Percentiles rank a stretch among this genome's conserved stretches.
Evolutionary conservation across 345 rosid species (phyloP).

Genomic region (Xanthoceras sorbifolium): DNA sequence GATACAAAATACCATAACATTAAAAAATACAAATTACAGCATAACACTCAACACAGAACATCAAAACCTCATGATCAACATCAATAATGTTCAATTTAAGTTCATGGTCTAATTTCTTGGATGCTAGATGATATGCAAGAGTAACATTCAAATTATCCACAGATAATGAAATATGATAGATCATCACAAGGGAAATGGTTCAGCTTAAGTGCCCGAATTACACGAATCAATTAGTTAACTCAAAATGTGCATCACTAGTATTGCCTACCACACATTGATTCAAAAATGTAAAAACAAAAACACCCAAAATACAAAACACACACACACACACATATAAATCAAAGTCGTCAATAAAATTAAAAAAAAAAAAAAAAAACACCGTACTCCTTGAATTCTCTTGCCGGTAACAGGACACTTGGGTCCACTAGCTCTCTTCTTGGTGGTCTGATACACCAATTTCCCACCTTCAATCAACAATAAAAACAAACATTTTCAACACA

Average conservation of each 20-base stretch:
- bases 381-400: constrained; percentile 76
- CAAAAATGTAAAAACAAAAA: not conserved
- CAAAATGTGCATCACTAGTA: not conserved
- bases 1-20: not conserved
- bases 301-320: not conserved
- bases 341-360: not conserved
- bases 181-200: not conserved
- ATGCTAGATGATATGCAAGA: not conserved
- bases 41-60: not conserved
- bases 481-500: not conserved
- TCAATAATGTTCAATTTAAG: not conserved
- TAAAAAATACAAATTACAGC: not conserved
- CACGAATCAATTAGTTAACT: not conserved
- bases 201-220: not conserved
- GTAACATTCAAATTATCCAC: not conserved
- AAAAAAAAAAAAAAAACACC: not conserved
- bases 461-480: constrained; percentile 46
- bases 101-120: not conserved
- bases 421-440: constrained; percentile 75
- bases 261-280: not conserved
- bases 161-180: not conserved
- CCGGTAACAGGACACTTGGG: constrained; percentile 79
- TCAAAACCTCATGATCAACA: not conserved
- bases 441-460: constrained; percentile 70
- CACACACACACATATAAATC: not conserved